Evolutionary conservation across 2,329 filamentous ascomycete species (phyloP), one percentile per base, ranked within the genome.

Genomic region (Annulohypoxylon truncatum): DNA sequence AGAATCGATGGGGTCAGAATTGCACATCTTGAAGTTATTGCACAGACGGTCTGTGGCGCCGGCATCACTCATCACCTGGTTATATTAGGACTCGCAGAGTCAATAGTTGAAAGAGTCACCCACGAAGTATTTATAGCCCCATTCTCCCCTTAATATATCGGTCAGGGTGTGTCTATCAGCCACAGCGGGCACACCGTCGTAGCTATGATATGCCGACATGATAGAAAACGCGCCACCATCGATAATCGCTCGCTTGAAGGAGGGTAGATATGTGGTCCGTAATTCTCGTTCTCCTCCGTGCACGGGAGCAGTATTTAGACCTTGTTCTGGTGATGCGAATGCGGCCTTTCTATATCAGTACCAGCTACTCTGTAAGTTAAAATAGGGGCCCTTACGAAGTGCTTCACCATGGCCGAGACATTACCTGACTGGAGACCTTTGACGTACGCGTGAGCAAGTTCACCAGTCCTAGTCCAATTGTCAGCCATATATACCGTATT

Each of bases 161-260:
- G 89, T 91, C 42, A 93, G 81, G 2, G 89, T 81, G 64, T 90
- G 87, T 56, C 86, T 82, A 74, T 92, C 87, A 1, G 90, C 85
- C 52, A 92, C 86, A 0, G 87, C 83, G 0, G 91, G 90, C 12
- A 92, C 81, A 1, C 91, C 91, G 68, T 94, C 91, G 68, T 93
- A 92, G 56, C 89, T 88, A 73, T 92, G 87, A 73, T 94, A 94
- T 0, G 91, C 87, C 28, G 89, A 88, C 92, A 94, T 94, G 70
- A 93, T 86, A 40, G 85, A 84, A 73, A 84, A 89, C 1, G 89
- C 91, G 9, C 85, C 89, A 8, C 81, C 89, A 72, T 92, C 91
- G 31, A 92, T 86, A 65, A 93, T 92, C 10, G 90, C 85, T 13
- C 89, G 84, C 76, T 91, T 90, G 77, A 91, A 92, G 0, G 87